These are phyloP conservation scores for Diplosphaera chodatii DNA, from an alignment of 139 green algal genomes.

Conservation along the genomic window DNA sequence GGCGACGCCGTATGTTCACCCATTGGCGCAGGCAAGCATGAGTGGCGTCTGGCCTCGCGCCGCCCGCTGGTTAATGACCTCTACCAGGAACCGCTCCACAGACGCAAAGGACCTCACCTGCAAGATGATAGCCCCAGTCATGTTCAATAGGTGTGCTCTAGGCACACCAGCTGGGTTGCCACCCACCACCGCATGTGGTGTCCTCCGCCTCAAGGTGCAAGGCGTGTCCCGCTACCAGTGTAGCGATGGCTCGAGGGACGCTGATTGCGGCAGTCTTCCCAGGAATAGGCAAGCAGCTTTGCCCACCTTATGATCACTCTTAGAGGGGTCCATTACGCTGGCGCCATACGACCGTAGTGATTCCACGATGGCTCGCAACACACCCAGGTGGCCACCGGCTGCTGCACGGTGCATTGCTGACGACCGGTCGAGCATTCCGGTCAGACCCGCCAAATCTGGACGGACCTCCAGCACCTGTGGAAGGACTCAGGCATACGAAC, in stretches of 20 bases:
- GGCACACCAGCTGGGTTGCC: too few species aligned
- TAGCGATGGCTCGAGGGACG: too few species aligned
- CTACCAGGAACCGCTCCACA: slow-evolving; percentile 13
- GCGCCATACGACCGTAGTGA: not conserved
- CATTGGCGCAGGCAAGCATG: slow-evolving; percentile 44
- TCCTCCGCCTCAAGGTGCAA: too few species aligned
- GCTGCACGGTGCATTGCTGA: not conserved
- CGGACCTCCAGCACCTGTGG: slow-evolving; percentile 16
- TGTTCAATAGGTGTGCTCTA: too few species aligned
- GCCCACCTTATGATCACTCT: not conserved
- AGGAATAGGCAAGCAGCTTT: not conserved
- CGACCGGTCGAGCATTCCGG: not conserved
- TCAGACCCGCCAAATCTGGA: slow-evolving; percentile 16
- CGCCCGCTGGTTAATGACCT: slow-evolving; percentile 30
- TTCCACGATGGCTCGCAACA: slow-evolving; percentile 19
- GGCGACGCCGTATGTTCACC: slow-evolving; percentile 12
- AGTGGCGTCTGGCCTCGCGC: slow-evolving; percentile 31
- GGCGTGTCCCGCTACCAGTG: too few species aligned
- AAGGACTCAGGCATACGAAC: not conserved
- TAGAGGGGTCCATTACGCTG: not conserved
- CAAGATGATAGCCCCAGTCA: too few species aligned
- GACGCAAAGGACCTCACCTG: not conserved
- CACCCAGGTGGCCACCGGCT: slow-evolving; percentile 13
- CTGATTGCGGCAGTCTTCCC: not conserved
- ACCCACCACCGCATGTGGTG: too few species aligned